A percentile compares a stretch with the other conserved stretches of the same genome.
phyloP scores from a whole-genome alignment of 768 basidiomycete genomes.

The Harrya chromipes region DNA sequence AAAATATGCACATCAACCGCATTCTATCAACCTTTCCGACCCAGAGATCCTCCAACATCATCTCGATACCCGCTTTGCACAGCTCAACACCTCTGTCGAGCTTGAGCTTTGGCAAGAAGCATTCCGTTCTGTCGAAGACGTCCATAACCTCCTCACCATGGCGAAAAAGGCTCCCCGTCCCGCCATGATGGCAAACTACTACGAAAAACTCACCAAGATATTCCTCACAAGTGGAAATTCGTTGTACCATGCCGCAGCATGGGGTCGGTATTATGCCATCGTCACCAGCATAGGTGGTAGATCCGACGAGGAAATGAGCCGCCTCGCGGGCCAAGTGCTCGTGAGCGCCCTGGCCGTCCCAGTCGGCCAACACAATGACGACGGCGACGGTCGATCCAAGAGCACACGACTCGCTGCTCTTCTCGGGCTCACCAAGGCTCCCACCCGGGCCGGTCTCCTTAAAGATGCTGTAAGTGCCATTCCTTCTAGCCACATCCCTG shows the following conservation, averaged over 20 bases:
- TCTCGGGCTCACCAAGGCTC: constrained; percentile 78
- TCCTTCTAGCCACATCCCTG: neutral
- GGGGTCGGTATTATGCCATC: constrained; percentile 80
- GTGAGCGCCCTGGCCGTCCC: constrained; percentile 93
- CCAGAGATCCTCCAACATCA: constrained; percentile 93
- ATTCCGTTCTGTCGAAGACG: constrained; percentile 97
- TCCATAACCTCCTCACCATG: constrained; percentile 92
- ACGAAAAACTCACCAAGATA: constrained; percentile 95
- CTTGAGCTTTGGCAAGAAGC: constrained; percentile 99
- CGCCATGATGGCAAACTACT: constrained; percentile 98
- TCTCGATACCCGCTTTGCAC: constrained; percentile 95
- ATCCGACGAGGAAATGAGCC: constrained; percentile 71
- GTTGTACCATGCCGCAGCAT: constrained; percentile 94
- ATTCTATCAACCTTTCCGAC: constrained; percentile 94
- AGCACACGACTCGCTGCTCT: constrained; percentile 79
- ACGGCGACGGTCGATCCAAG: constrained; percentile 58
- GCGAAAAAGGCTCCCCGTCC: constrained; percentile 91
- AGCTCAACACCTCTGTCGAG: constrained; percentile 94
- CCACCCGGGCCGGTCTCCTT: constrained; percentile 82
- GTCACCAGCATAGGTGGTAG: constrained; percentile 71
- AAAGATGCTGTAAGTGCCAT: constrained; percentile 71
- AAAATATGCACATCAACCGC: constrained; percentile 91
- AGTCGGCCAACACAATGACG: constrained; percentile 58
- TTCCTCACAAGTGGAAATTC: constrained; percentile 95
- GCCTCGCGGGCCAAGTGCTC: constrained; percentile 87